Evolutionary conservation across 768 basidiomycete genomes (phyloP).

Genomic region (Tulasnella sp.): DNA sequence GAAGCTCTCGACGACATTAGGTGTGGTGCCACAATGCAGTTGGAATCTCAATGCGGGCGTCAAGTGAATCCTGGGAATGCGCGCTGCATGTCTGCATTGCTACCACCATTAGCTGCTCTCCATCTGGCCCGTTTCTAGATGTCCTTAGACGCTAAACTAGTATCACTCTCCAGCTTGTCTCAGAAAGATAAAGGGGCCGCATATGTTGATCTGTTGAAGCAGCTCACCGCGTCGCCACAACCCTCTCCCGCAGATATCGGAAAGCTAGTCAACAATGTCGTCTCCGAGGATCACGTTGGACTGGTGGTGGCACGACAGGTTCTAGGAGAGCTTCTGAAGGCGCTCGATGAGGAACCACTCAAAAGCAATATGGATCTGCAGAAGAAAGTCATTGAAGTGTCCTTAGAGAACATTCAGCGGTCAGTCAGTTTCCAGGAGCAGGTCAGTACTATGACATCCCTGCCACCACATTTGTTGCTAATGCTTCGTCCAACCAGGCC

Average conservation of each 20-base stretch:
- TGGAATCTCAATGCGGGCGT: not conserved
- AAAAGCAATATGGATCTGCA: constrained; percentile 42
- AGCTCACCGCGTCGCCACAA: constrained; percentile 47
- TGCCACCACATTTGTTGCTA: not conserved
- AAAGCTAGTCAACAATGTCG: constrained; percentile 64
- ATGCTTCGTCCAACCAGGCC: constrained; percentile 39
- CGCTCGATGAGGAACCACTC: constrained; percentile 46
- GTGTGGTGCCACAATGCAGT: not conserved
- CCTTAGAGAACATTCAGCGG: constrained; percentile 58
- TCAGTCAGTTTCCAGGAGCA: constrained; percentile 94
- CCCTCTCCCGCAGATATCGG: constrained; percentile 47
- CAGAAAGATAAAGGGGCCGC: constrained; percentile 82
- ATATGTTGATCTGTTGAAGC: constrained; percentile 57
- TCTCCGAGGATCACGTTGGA: constrained; percentile 70
- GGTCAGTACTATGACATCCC: constrained; percentile 36
- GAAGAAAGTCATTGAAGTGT: constrained; percentile 66
- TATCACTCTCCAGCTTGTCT: constrained; percentile 48
- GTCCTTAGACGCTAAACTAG: constrained; percentile 35
- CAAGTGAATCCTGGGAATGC: constrained; percentile 3
- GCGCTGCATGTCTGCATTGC: not conserved
- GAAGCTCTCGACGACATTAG: not conserved
- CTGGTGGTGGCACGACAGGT: constrained; percentile 85
- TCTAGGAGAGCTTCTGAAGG: constrained; percentile 70
- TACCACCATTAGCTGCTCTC: not conserved
- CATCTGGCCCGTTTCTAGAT: constrained; percentile 10